Evolutionary conservation across 1,139 yeast genomes (phyloP).

Genomic region (Protomyces lactucae-debilis): DNA sequence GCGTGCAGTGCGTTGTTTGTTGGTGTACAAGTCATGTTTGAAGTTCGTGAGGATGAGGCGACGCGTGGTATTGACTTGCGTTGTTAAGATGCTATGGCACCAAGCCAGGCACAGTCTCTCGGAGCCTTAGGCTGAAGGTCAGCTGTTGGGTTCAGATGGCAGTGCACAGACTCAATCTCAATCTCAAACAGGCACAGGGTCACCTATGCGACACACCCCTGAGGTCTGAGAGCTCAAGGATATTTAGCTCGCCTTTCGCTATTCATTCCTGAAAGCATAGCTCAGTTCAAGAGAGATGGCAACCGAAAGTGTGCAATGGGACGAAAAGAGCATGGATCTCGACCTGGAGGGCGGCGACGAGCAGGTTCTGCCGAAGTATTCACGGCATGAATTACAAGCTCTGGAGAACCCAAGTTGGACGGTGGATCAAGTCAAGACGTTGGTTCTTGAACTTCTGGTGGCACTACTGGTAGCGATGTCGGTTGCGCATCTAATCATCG

Average conservation of each 20-base stretch:
- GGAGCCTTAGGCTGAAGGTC: no score
- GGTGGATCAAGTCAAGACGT: background rate
- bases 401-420: background rate
- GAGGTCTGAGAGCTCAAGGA: no score
- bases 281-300: no score
- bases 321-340: no score
- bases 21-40: conserved; percentile 92
- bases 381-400: background rate
- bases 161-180: no score
- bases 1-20: conserved; percentile 69
- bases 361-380: background rate
- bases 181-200: no score
- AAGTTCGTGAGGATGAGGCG: conserved; percentile 69
- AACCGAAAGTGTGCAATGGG: no score
- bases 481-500: background rate
- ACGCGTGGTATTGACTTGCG: conserved; percentile 23
- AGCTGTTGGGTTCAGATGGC: no score
- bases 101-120: background rate
- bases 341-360: background rate
- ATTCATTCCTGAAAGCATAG: no score
- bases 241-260: no score
- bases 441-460: background rate
- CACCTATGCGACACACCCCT: no score
- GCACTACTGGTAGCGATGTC: background rate
- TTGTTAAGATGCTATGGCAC: conserved; percentile 4